Evolutionary conservation across 371 early-diverging fungal genomes (phyloP), one percentile per base, ranked within the genome.

Genomic region (Lichtheimia corymbifera): DNA sequence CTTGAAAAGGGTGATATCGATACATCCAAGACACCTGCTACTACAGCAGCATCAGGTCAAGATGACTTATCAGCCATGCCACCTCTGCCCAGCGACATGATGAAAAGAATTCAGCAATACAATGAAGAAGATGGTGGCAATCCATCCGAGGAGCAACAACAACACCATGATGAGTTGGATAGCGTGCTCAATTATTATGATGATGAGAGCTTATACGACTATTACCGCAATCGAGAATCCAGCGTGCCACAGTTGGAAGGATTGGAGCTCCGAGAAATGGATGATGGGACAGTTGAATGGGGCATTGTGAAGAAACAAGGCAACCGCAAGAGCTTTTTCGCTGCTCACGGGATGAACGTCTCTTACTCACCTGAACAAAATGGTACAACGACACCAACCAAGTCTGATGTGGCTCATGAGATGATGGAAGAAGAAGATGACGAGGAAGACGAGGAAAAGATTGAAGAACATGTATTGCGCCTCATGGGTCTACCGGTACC

Each of bases 301-400:
- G 71, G 71, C 13, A 64, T 71, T 50, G 71, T 71, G 27, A 66
- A 66, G 45, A 66, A 66, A 53, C 57, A 66, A 58, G 66, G 66
- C 55, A 66, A 66, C 27, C 61, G 66, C 17, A 66, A 61, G 58
- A 66, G 66, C 42, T 66, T 66, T 58, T 61, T 51, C 27, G 52
- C 41, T 40, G 52, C 41, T 40, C 42, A 58, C 13, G 49, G 44
- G 20, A 43, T 53, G 30, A 25, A 45, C 11, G 12, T n/a, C 22
- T 41, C 59, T 47, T 47, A 12, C 49, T 47, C 22, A n/a, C 1
- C 49, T 47, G 22, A n/a, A n/a, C 22, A 45, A 7, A 13, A 35
- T 54, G 6, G 25, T 9, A 30, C 54, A 41, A 54, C 35, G 9
- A 11, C 35, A 35, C 28, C 35, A 35, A 11, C 11, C 35, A 35